These are phyloP conservation scores for Pleurotus tuber-regium DNA, from an alignment of 768 basidiomycete species.

Conservation along the genomic window DNA sequence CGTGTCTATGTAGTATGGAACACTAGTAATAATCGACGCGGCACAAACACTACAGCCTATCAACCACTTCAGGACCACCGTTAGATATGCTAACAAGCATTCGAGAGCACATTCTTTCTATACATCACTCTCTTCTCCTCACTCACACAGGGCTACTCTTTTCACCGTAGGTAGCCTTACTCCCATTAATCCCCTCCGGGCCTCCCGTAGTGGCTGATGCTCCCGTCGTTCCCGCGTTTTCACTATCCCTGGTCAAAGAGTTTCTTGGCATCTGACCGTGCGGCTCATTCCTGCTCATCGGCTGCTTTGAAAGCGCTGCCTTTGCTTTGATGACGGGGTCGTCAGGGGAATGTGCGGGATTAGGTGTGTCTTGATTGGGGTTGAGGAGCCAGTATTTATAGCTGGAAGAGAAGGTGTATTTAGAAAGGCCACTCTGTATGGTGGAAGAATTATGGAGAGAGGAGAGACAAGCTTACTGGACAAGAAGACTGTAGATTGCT, in stretches of 20 bases:
- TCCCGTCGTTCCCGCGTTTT: neutral
- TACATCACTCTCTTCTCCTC: no score
- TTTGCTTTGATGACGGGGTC: constrained; percentile 26
- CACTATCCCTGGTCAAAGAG: neutral
- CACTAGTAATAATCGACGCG: no score
- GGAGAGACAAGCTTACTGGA: constrained; percentile 30
- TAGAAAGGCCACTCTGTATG: neutral
- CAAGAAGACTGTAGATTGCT: constrained; percentile 55
- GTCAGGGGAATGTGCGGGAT: constrained; percentile 38
- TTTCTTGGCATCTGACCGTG: neutral
- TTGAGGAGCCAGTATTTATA: constrained; percentile 55
- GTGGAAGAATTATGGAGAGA: neutral
- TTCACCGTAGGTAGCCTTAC: no score
- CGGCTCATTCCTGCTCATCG: neutral
- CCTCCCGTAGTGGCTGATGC: no score
- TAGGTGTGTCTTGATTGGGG: constrained; percentile 36
- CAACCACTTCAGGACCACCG: no score
- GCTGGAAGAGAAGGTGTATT: constrained; percentile 22
- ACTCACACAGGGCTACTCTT: no score
- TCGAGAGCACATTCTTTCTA: no score
- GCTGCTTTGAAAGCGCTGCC: neutral
- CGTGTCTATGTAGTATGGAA: no score
- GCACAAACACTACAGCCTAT: no score
- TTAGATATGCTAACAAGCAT: no score
- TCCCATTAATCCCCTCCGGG: no score